Conservation (phyloP, 1,284 basidiomycete species). For the Heterobasidion occidentale region DNA sequence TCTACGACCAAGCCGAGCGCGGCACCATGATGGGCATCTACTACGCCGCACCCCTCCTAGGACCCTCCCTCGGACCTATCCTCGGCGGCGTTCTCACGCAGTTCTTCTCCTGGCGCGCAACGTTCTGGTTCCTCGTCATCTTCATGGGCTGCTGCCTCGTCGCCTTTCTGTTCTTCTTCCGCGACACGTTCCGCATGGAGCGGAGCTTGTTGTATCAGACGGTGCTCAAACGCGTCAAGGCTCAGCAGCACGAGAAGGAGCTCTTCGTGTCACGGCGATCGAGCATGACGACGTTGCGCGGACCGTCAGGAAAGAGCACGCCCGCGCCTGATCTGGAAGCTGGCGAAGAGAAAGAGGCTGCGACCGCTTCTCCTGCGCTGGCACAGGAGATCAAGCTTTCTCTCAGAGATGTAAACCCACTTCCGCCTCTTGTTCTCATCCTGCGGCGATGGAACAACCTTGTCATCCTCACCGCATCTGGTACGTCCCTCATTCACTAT, state of each 20-base stretch:
- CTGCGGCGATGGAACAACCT: constrained; percentile 61
- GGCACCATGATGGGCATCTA: constrained; percentile 78
- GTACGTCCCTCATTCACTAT: constrained; percentile 23
- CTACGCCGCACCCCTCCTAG: constrained; percentile 38
- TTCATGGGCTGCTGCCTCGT: constrained; percentile 49
- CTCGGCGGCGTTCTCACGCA: constrained; percentile 64
- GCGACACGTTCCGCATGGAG: constrained; percentile 78
- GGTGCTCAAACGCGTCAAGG: constrained; percentile 30
- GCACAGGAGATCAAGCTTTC: constrained; percentile 44
- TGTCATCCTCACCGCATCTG: constrained; percentile 60
- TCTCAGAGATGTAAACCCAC: constrained; percentile 66
- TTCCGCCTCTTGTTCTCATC: constrained; percentile 51
- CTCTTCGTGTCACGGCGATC: constrained; percentile 3
- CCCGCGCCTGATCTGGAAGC: neutral
- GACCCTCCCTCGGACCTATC: constrained; percentile 66
- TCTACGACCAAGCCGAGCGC: constrained; percentile 73
- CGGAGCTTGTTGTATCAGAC: constrained; percentile 73
- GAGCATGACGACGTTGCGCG: constrained; percentile 2
- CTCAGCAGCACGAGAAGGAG: constrained; percentile 6
- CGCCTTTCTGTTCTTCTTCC: constrained; percentile 64
- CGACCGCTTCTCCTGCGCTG: neutral
- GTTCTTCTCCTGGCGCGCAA: constrained; percentile 67
- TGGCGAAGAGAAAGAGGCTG: neutral
- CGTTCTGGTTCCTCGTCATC: constrained; percentile 76
- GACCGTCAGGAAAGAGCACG: neutral